Evolutionary conservation across 2,329 filamentous ascomycete genomes (phyloP).

Genomic region (Torrubiella hemipterigena): DNA sequence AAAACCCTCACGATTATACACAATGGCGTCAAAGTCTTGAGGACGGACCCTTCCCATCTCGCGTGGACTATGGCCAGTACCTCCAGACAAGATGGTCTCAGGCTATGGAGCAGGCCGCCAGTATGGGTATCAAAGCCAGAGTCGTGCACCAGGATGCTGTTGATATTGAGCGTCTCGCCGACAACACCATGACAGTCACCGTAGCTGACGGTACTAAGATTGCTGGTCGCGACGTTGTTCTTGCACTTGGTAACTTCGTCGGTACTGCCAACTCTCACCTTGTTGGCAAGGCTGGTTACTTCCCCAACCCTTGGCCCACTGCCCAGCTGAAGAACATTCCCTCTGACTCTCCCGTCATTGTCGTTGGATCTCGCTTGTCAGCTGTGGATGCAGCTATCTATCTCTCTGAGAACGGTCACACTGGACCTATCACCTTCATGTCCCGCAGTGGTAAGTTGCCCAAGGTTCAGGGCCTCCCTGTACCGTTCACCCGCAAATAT

Average conservation of each 20-base stretch:
- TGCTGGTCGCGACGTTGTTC: background rate
- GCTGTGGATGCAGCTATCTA: slow-evolving; percentile 4
- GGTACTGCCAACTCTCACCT: slow-evolving; percentile 3
- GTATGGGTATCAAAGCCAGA: background rate
- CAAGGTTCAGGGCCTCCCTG: slow-evolving; percentile 3
- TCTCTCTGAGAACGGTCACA: slow-evolving; percentile 3
- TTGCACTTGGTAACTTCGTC: slow-evolving; percentile 5
- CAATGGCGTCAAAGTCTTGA: slow-evolving; percentile 3
- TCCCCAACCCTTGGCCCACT: slow-evolving; percentile 5
- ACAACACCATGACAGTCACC: background rate
- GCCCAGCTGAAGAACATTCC: slow-evolving; percentile 1
- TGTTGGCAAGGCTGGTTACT: slow-evolving; percentile 3
- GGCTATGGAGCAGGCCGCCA: slow-evolving; percentile 1
- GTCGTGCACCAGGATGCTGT: background rate
- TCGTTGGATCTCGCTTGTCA: slow-evolving; percentile 3
- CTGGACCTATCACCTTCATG: slow-evolving; percentile 6
- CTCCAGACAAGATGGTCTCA: slow-evolving; percentile 1
- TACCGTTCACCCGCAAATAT: slow-evolving; percentile 3
- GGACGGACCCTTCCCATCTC: slow-evolving; percentile 5
- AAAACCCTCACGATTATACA: slow-evolving; percentile 5
- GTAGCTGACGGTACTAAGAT: slow-evolving; percentile 1
- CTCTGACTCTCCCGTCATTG: slow-evolving; percentile 2
- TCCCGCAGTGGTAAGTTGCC: slow-evolving; percentile 5
- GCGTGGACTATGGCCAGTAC: slow-evolving; percentile 4
- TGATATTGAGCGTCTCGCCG: background rate